Percentiles rank a stretch among this genome's conserved stretches.
Conservation (phyloP, 23 red algal genomes). For the Gracilaria caudata region DNA sequence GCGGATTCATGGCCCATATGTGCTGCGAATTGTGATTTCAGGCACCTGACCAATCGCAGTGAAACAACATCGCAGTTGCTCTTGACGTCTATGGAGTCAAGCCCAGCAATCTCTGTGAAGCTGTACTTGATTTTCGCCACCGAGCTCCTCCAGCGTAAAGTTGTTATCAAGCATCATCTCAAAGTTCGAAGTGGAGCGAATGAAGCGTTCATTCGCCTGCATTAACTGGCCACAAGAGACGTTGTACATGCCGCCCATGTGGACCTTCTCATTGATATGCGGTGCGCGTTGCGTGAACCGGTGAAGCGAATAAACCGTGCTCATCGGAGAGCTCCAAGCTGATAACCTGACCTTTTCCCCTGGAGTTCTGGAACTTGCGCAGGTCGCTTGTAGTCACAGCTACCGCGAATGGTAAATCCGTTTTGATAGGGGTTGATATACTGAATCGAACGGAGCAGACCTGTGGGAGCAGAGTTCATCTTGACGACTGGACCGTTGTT, state of each 20-base stretch:
- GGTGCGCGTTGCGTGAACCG: slow-evolving; percentile 74
- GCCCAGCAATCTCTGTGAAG: slow-evolving; percentile 63
- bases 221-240: slow-evolving; percentile 79
- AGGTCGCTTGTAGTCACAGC: slow-evolving; percentile 82
- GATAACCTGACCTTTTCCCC: slow-evolving; percentile 88
- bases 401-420: slow-evolving; percentile 88
- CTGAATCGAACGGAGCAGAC: slow-evolving; percentile 72
- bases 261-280: slow-evolving; percentile 72
- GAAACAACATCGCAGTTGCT: slow-evolving; percentile 27
- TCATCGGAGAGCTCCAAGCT: slow-evolving; percentile 96
- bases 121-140: slow-evolving; percentile 89
- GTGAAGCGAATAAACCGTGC: slow-evolving; percentile 83
- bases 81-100: too few species aligned
- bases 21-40: slow-evolving; percentile 83
- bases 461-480: slow-evolving; percentile 35
- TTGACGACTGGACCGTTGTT: slow-evolving; percentile 46
- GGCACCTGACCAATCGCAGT: slow-evolving; percentile 54
- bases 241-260: slow-evolving; percentile 78
- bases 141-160: slow-evolving; percentile 64
- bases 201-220: slow-evolving; percentile 91
- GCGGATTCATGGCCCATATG: slow-evolving; percentile 72
- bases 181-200: slow-evolving; percentile 79
- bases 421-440: slow-evolving; percentile 94
- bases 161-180: slow-evolving; percentile 93
- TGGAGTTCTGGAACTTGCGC: slow-evolving; percentile 83